Base-by-base conservation (phyloP, 23 red algal species). In the Agarophyton chilense region DNA sequence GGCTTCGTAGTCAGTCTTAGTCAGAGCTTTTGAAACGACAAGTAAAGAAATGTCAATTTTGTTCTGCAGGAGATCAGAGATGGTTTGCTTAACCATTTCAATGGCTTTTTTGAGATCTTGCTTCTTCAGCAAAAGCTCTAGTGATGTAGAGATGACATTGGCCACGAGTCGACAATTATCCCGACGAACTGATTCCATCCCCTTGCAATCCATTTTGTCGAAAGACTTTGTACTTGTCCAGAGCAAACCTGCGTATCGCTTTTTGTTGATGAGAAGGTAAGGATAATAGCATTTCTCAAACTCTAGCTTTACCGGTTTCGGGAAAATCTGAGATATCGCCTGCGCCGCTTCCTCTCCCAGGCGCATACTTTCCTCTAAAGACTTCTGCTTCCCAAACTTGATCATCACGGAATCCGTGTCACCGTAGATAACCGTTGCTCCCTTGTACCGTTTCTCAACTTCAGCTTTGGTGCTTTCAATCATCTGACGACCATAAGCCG, bases 391-490 rank as follows among this genome's bases (percentile, higher is more conserved):
- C 31, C 89, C 90, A 86, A 99, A 99, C 57, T 96, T 99, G 43
- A 99, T 90, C 97, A 99, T 99, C 11, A 99, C 93, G 43, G 97
- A 99, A 83, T 99, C 97, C 4, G 97, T 99, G 50, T 99, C 97
- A 1, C 97, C 97, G 66, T 99, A 99, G 42, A 99, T 95, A 12
- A 99, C 97, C 36, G 60, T 52, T 41, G 93, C 82, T 10, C 86
- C 91, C 50, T 94, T 94, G 54, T 95, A 99, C 36, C 81, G 50
- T 50, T 84, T 87, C 41, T 96, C 93, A 18, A 99, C 93, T 25
- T 86, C 81, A 10, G 41, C 42, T 41, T 91, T 90, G 29, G 97
- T 99, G 32, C 82, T 64, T 72, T 99, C 81, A 64, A 99, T 99
- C 97, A 99, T 99, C 18, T 96, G 64, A 19, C 97, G 97, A 6